These are phyloP conservation scores for Colletotrichum sp. DNA, from an alignment of 2,329 filamentous ascomycete species.

Conservation along the genomic window DNA sequence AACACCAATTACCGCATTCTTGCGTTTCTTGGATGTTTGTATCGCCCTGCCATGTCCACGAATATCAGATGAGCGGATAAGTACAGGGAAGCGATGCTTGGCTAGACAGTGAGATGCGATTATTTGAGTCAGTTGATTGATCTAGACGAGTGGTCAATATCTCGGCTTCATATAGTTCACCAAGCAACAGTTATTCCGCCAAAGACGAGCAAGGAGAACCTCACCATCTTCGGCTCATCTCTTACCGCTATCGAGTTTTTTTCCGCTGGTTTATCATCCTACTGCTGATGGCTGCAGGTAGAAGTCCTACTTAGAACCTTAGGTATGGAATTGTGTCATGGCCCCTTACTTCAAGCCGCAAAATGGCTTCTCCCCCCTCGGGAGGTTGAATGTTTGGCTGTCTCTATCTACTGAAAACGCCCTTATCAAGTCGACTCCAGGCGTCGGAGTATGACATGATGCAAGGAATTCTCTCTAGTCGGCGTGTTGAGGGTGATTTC, in stretches of 20 bases:
- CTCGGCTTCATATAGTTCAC: not conserved
- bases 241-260: not conserved
- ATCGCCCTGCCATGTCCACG: not conserved
- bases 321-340: not conserved
- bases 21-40: not conserved
- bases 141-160: not conserved
- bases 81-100: not conserved
- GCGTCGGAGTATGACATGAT: not conserved
- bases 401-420: not conserved
- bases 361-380: not conserved
- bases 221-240: not conserved
- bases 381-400: not conserved
- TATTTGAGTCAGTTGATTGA: not conserved
- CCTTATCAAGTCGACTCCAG: not conserved
- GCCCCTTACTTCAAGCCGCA: not conserved
- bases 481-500: not conserved
- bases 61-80: not conserved
- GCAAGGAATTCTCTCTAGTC: not conserved
- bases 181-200: not conserved
- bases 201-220: not conserved
- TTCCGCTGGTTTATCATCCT: not conserved
- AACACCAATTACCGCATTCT: not conserved
- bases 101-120: not conserved
- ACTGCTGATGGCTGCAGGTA: not conserved
- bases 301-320: not conserved